Evolutionary conservation across 1,139 yeast species (phyloP).

Genomic region (Blastobotrys malaysiensis): DNA sequence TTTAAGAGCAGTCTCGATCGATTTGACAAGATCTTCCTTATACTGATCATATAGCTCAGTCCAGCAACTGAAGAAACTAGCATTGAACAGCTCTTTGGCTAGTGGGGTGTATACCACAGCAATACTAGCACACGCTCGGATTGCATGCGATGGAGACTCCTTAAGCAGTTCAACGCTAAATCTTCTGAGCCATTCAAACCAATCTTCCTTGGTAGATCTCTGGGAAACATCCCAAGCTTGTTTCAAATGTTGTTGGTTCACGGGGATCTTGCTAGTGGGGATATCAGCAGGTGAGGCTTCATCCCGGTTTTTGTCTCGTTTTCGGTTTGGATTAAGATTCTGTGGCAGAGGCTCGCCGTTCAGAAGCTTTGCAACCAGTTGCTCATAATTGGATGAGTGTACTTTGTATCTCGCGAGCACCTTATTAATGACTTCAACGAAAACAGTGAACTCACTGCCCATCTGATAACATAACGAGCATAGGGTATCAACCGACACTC

Average conservation of each 20-base stretch:
- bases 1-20: constrained; percentile 80
- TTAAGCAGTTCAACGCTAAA: constrained; percentile 79
- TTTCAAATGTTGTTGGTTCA: constrained; percentile 68
- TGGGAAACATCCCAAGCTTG: constrained; percentile 92
- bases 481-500: constrained; percentile 69
- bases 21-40: constrained; percentile 83
- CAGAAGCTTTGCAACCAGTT: constrained; percentile 66
- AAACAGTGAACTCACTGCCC: constrained; percentile 80
- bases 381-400: constrained; percentile 73
- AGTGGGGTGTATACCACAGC: constrained; percentile 86
- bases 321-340: constrained; percentile 51
- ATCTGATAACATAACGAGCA: constrained; percentile 74
- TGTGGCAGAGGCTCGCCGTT: constrained; percentile 90
- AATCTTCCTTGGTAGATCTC: constrained; percentile 85
- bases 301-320: constrained; percentile 40
- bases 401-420: constrained; percentile 59
- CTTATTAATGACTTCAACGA: constrained; percentile 79
- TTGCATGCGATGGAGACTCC: constrained; percentile 92
- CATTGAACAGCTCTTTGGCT: constrained; percentile 87
- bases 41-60: constrained; percentile 85
- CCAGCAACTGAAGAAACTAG: constrained; percentile 97
- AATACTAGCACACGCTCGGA: constrained; percentile 86
- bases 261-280: constrained; percentile 70
- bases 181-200: constrained; percentile 96
- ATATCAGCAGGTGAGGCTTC: constrained; percentile 63